Evolutionary conservation across 2,329 filamentous ascomycete genomes (phyloP).

Genomic region (Fusarium falciforme): DNA sequence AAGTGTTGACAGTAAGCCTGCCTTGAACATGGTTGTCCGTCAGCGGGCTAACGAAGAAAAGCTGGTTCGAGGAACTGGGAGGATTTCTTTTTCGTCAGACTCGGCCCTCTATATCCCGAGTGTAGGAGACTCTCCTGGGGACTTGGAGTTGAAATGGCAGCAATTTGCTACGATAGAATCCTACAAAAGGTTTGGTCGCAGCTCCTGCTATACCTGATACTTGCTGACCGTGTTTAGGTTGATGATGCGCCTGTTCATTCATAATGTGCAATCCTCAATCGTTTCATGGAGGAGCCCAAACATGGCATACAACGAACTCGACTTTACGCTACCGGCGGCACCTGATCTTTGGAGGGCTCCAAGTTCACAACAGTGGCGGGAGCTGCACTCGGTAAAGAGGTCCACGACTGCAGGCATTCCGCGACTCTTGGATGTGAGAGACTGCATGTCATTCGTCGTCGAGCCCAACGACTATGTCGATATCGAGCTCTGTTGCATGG

Average conservation of each 20-base stretch:
- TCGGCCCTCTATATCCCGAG: conserved; percentile 22
- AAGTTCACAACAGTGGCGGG: conserved; percentile 33
- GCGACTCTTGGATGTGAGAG: conserved; percentile 33
- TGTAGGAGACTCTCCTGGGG: conserved; percentile 24
- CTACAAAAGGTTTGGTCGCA: conserved; percentile 33
- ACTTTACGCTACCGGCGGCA: conserved; percentile 34
- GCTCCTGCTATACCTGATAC: background rate
- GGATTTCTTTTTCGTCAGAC: conserved; percentile 36
- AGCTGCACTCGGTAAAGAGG: conserved; percentile 28
- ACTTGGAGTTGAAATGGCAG: conserved; percentile 38
- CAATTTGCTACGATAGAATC: conserved; percentile 35
- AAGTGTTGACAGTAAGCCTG: conserved; percentile 32
- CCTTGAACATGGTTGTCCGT: background rate
- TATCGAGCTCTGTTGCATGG: conserved; percentile 31
- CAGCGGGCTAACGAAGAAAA: conserved; percentile 14
- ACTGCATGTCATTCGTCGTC: conserved; percentile 26
- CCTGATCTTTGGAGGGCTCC: conserved; percentile 38
- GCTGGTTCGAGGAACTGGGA: conserved; percentile 38
- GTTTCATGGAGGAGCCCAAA: conserved; percentile 33
- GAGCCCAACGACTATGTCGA: conserved; percentile 35
- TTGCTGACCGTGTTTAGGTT: conserved; percentile 32
- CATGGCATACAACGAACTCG: conserved; percentile 39
- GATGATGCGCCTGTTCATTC: conserved; percentile 37
- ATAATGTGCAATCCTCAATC: conserved; percentile 41
- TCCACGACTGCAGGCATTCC: conserved; percentile 13